Percentiles rank a stretch among this genome's conserved stretches.
Conservation (phyloP, 495 filamentous ascomycete genomes). For the Talaromyces ruber region DNA sequence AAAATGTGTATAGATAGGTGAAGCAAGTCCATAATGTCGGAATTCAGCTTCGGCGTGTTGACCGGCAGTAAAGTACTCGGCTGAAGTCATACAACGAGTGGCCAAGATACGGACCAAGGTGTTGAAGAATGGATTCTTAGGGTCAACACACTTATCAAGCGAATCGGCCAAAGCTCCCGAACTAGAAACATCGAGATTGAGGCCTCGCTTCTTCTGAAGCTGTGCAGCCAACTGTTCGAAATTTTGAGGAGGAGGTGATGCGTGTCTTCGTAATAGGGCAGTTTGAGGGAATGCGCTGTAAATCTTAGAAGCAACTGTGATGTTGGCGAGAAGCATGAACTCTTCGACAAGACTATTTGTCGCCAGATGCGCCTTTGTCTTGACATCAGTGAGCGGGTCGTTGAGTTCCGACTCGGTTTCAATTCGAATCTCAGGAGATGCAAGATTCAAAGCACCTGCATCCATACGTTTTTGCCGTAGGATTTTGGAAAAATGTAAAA, state of each 20-base stretch:
- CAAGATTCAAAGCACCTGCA: slow-evolving; percentile 88
- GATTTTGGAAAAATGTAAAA: slow-evolving; percentile 86
- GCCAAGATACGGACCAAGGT: slow-evolving; percentile 94
- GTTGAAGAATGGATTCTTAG: slow-evolving; percentile 93
- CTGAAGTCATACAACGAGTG: slow-evolving; percentile 97
- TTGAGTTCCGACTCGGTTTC: slow-evolving; percentile 92
- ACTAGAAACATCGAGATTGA: slow-evolving; percentile 72
- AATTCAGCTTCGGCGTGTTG: slow-evolving; percentile 89
- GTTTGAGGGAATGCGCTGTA: slow-evolving; percentile 89
- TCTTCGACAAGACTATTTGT: slow-evolving; percentile 98
- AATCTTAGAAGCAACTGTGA: slow-evolving; percentile 79
- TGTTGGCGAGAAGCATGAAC: slow-evolving; percentile 99
- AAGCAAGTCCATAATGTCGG: slow-evolving; percentile 91
- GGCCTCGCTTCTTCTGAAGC: slow-evolving; percentile 70
- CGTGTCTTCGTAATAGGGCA: slow-evolving; percentile 86
- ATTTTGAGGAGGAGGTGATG: slow-evolving; percentile 84
- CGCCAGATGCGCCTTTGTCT: slow-evolving; percentile 87
- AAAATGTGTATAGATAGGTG: slow-evolving; percentile 97
- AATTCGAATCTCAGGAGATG: slow-evolving; percentile 89
- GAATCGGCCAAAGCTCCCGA: slow-evolving; percentile 87
- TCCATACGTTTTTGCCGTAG: slow-evolving; percentile 94
- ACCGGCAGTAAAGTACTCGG: slow-evolving; percentile 94
- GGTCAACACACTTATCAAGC: slow-evolving; percentile 74
- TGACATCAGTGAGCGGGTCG: slow-evolving; percentile 83
- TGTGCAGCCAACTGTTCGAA: slow-evolving; percentile 91